Conservation (phyloP, 2,329 filamentous ascomycete genomes). For the Colletotrichum simmondsii region DNA sequence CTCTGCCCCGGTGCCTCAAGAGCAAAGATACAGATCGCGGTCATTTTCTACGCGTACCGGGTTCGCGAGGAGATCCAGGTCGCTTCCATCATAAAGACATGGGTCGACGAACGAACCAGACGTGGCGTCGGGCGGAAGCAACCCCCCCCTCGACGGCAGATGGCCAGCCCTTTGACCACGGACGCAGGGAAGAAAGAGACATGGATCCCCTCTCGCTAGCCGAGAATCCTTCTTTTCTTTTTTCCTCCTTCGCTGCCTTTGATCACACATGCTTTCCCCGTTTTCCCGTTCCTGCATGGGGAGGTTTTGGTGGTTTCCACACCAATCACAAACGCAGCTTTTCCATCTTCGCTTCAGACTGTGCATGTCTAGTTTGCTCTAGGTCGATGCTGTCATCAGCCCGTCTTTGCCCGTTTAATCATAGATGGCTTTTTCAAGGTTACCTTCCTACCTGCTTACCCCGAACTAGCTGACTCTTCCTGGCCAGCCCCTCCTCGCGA, state of each 20-base stretch:
- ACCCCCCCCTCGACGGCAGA: not conserved
- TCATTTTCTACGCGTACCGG: not conserved
- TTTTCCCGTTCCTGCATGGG: not conserved
- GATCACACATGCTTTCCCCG: not conserved
- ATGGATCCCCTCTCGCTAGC: not conserved
- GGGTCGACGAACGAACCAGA: not conserved
- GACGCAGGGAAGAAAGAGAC: not conserved
- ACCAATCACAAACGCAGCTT: not conserved
- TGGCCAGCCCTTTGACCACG: not conserved
- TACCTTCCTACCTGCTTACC: not conserved
- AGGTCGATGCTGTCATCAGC: not conserved
- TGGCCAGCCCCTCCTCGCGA: slow-evolving; percentile 5
- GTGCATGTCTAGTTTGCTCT: not conserved
- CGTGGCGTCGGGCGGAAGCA: not conserved
- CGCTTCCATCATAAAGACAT: not conserved
- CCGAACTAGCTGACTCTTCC: not conserved
- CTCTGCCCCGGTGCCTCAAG: not conserved
- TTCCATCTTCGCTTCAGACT: not conserved
- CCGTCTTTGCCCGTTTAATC: not conserved
- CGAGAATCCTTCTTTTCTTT: slow-evolving; percentile 10
- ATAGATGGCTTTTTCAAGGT: not conserved
- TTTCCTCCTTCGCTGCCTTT: not conserved
- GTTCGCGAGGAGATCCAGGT: not conserved
- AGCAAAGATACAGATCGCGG: not conserved
- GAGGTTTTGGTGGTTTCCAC: not conserved